Evolutionary conservation across 2,329 filamentous ascomycete genomes (phyloP), one percentile per base, ranked within the genome.

Genomic region (Alternaria sp.): DNA sequence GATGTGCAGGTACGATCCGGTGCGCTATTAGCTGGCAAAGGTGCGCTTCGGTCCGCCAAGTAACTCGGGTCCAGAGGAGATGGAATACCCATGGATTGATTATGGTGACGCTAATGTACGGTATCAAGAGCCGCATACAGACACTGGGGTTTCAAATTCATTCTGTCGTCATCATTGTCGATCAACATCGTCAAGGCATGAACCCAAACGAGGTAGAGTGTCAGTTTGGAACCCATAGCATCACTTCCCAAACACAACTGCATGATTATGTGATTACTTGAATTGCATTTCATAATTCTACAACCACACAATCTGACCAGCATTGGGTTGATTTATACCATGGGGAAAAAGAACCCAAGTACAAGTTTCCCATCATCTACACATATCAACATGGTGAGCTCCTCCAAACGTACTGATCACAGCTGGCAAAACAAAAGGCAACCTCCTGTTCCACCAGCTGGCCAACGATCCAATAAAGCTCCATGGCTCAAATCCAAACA

Each of bases 201-300:
- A 25, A 11, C 18, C 2, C 11, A 38, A 25, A 20, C 30, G 30
- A 36, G 30, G 18, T 6, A 27, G 18, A 14, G 46, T 11, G 9
- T 7, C 14, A 27, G 20, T 4, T 36, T 12, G 20, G 22, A 12
- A n/a, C 20, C 12, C 3, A 16, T n/a, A 18, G 4, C 16, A 22
- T 25, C 14, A 50, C 20, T 38, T 38, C 30, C n/a, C 14, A 9
- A 12, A 43, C 4, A 38, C 34, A 18, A 36, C 3, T 18, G 20
- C 46, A 6, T 18, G 40, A 20, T 12, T 36, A 27, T 52, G 32
- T 41, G 48, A 58, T 62, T 54, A 64, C 30, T 44, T 58, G 34
- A 56, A 58, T 58, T 64, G 59, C 38, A 62, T 65, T 45, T 68
- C 66, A 65, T 68, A 59, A 58, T 38, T 65, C 62, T 68, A 65